phyloP scores from a whole-genome alignment of 192 early-diverging fungal species.

The Podila verticillata region DNA sequence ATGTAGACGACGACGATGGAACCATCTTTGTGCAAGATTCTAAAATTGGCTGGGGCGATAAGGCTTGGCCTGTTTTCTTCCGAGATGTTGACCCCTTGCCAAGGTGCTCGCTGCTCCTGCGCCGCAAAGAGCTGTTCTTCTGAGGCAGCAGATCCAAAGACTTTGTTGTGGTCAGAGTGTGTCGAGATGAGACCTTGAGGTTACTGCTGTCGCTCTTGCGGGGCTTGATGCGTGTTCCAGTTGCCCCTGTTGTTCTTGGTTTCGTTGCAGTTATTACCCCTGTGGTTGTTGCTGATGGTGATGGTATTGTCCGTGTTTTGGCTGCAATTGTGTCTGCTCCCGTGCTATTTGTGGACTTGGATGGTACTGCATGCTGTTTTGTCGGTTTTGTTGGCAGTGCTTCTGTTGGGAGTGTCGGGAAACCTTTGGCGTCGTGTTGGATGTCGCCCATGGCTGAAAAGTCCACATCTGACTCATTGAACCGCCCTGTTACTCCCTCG shows the following conservation, averaged over 20 bases:
- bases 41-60: no score
- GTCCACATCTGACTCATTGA: constrained; percentile 58
- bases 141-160: neutral
- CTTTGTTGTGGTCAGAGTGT: neutral
- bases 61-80: no score
- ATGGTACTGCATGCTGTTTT: no score
- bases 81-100: neutral
- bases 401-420: no score
- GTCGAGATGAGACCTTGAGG: neutral
- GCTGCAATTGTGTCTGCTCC: no score
- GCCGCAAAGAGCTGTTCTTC: neutral
- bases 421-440: no score
- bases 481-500: constrained; percentile 63
- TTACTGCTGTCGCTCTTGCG: neutral
- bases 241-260: neutral
- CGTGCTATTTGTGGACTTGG: no score
- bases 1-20: no score
- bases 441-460: constrained; percentile 21
- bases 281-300: constrained; percentile 2
- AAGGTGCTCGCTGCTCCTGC: neutral
- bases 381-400: no score
- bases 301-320: neutral
- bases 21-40: no score
- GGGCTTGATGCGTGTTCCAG: constrained; percentile 1
- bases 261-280: neutral